Conservation (phyloP, 257 asterid genomes). For the Solanum neorickii region DNA sequence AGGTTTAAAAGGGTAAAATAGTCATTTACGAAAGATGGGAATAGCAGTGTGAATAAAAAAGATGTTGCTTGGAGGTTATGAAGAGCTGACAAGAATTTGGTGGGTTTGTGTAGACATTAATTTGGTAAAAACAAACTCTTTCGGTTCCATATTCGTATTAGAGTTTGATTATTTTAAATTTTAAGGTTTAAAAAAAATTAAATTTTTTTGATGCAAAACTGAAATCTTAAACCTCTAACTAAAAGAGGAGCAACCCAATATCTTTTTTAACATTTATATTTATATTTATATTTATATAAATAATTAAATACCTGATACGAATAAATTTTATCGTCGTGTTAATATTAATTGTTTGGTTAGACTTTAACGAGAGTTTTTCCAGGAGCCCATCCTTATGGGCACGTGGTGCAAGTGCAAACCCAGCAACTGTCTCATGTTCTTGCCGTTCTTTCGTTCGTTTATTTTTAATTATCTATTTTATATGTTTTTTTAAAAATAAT, state of each 20-base stretch:
- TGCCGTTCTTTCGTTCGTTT: neutral
- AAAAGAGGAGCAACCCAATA: no score
- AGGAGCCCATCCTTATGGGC: neutral
- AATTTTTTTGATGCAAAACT: no score
- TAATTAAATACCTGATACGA: neutral
- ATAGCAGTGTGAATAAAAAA: neutral
- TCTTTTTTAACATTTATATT: no score
- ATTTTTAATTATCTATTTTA: no score
- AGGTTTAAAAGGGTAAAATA: neutral
- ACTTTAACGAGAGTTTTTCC: neutral
- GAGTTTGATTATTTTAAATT: no score
- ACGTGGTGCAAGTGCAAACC: neutral
- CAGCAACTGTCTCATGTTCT: neutral
- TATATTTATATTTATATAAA: neutral
- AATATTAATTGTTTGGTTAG: neutral
- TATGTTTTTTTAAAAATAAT: rapidly evolving
- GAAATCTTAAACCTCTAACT: no score
- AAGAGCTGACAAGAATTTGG: neutral
- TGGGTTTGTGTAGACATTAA: neutral
- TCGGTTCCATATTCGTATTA: rapidly evolving
- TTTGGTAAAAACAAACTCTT: neutral
- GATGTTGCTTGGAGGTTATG: neutral
- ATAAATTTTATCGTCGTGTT: neutral
- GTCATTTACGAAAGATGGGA: neutral
- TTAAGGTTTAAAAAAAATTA: no score